Base-by-base conservation (phyloP, 2,329 filamentous ascomycete species). In the Colletotrichum scovillei region DNA sequence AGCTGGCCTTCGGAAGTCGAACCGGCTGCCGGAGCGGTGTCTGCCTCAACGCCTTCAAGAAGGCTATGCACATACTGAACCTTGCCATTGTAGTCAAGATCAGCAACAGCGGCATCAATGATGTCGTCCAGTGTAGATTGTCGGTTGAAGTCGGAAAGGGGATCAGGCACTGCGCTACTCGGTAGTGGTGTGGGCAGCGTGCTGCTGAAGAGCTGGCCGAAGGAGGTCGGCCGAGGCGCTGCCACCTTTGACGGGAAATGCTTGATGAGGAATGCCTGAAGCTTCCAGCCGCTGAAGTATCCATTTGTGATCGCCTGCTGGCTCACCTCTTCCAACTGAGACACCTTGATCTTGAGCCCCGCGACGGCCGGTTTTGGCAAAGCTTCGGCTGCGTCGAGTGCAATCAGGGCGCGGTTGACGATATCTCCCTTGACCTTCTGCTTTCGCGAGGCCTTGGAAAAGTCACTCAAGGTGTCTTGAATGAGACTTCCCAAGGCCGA, bases 281-380 rank as follows among this genome's bases (percentile, higher is more conserved):
- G 75, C 74, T 84, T 84, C 87, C 87, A 89, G 6, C 85, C 86
- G 35, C 80, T 78, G 16, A 85, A 38, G 32, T 84, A 80, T 1
- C 83, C 84, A 5, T 77, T 73, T 6, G 77, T 58, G 77, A 86
- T 82, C 1, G 80, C 79, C 26, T 80, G 69, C 35, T 76, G 77
- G 62, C 81, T 83, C 59, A 79, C 75, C 69, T 81, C 81, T 63
- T 84, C 83, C 6, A 86, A 77, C 62, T 81, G 76, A 3, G 81
- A 79, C 19, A 81, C 71, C 67, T 82, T 82, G 49, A 80, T 58
- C 46, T 77, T 77, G 5, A 80, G 76, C 63, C 81, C 80, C 68
- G 81, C 80, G 9, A 78, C 63, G 6, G 83, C 76, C 38, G 77
- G 77, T 22, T 75, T 78, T 12, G 76, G 76, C 59, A 84, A 71